A percentile compares a stretch with the other conserved stretches of the same genome.
Evolutionary conservation across 148 eudicot genomes (phyloP).

Genomic region (Chenopodium berlandieri): DNA sequence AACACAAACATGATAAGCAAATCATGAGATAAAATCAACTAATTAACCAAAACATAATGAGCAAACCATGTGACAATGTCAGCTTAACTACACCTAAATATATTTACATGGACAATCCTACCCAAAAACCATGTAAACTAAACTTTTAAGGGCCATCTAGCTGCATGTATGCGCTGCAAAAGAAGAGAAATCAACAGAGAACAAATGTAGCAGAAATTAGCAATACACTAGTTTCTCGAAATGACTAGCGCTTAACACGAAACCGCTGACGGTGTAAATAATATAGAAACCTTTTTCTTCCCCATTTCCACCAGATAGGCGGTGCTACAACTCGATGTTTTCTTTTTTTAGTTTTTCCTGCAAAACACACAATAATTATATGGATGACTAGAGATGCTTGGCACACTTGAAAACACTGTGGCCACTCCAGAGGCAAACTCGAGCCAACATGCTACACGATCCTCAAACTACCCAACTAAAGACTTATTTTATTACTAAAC

Average conservation of each 20-base stretch:
- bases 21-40: neutral
- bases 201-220: neutral
- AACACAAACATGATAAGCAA: neutral
- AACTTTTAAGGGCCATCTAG: conserved; percentile 4
- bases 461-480: conserved; percentile 5
- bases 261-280: conserved; percentile 33
- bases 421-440: neutral
- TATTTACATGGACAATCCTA: conserved; percentile 14
- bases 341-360: conserved; percentile 51
- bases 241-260: conserved; percentile 24
- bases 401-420: neutral
- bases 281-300: conserved; percentile 62
- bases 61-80: neutral
- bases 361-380: conserved; percentile 7
- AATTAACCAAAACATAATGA: neutral
- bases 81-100: conserved; percentile 4
- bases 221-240: conserved; percentile 15
- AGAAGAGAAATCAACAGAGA: neutral
- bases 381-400: neutral
- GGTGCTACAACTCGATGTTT: conserved; percentile 30
- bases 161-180: neutral
- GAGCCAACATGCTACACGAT: no score
- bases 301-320: conserved; percentile 68
- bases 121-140: conserved; percentile 16
- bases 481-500: neutral